Base-by-base conservation (phyloP, 768 basidiomycete species). In the Russula brevipes region DNA sequence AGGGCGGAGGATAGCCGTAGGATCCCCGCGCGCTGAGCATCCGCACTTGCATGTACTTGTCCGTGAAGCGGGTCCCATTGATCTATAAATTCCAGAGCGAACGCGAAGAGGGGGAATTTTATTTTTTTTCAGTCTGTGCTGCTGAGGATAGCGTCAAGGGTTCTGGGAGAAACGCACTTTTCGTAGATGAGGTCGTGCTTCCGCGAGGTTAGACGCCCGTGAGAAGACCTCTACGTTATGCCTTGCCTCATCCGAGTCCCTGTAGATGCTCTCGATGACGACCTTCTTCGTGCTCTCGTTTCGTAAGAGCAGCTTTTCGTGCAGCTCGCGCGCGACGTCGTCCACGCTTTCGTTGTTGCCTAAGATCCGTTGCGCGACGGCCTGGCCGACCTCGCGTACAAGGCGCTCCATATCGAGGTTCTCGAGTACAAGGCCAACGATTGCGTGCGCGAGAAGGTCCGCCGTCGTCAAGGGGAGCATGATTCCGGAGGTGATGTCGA, bases 231-330 rank as follows among this genome's bases (percentile, higher is more conserved):
- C 76, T 10, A 98, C 93, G 72, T 98, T 98, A 75, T 97, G 93
- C 66, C 81, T 81, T 10, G 92, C 87, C 73, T 96, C 93, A 31
- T 88, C 86, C 1, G 89, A 88, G 8, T 95, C 92, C 69, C 88
- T 89, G 77, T 98, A 98, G 70, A 98, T 98, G 66, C 91, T 94
- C 73, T 97, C 94, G 66, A 98, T 89, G 60, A 94, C 87, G 54
- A 98, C 88, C 74, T 94, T 93, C 79, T 97, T 98, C 60, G 96
- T 98, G 76, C 87, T 94, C 74, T 98, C 96, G 69, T 97, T 97
- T 60, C 96, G 82, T 55, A 98, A 79, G 12, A 95, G 75, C 5
- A 98, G 77, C 70, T 87, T 88, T 75, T 97, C 94, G 72, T 98
- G 96, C 35, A 98, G 78, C 75, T 97, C 95, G 39, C 86, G 83